A percentile compares a stretch with the other conserved stretches of the same genome.
phyloP scores from a whole-genome alignment of 2,329 filamentous ascomycete species.

The Hyphodiscus sp. region DNA sequence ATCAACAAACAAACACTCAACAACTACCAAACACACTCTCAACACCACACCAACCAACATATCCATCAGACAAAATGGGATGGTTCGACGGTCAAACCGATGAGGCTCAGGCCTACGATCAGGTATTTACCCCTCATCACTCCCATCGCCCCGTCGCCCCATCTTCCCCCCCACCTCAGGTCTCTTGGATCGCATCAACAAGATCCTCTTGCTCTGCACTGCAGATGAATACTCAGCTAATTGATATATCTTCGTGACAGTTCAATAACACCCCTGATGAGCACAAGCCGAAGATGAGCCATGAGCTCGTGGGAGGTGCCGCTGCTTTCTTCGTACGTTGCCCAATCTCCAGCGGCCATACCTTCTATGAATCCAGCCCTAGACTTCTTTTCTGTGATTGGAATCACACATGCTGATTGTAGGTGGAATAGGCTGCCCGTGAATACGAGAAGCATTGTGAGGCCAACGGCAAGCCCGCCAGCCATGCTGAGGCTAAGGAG shows the following conservation, averaged over 20 bases:
- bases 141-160: too few relatives aligned
- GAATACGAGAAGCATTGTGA: conserved; percentile 6
- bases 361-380: too few relatives aligned
- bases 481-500: conserved; percentile 11
- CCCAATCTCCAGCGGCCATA: background rate
- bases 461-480: conserved; percentile 4
- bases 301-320: conserved; percentile 10
- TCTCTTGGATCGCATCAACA: too few relatives aligned
- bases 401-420: too few relatives aligned
- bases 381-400: too few relatives aligned
- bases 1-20: too few relatives aligned
- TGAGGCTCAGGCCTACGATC: conserved; percentile 9
- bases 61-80: conserved; percentile 1
- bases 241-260: background rate
- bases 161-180: too few relatives aligned
- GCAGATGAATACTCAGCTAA: too few relatives aligned
- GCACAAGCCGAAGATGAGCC: conserved; percentile 10
- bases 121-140: background rate
- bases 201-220: too few relatives aligned
- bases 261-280: conserved; percentile 10
- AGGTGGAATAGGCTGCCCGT: conserved; percentile 1
- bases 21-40: too few relatives aligned
- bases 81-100: conserved; percentile 7
- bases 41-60: too few relatives aligned
- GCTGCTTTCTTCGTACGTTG: conserved; percentile 9